Evolutionary conservation across 768 basidiomycete species (phyloP).

Genomic region (Amanita rimosa): DNA sequence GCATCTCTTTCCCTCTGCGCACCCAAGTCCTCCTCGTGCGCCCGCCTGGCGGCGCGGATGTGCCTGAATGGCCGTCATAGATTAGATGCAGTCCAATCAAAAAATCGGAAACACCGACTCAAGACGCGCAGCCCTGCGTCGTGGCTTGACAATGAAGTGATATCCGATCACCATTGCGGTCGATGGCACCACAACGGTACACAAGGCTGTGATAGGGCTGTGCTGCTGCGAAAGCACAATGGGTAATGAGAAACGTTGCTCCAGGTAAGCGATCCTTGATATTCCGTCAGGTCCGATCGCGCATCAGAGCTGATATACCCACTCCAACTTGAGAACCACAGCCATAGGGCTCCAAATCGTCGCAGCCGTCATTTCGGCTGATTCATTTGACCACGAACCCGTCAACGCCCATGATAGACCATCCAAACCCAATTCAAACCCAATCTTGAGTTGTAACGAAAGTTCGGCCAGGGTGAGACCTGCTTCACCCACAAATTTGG

Average conservation of each 20-base stretch:
- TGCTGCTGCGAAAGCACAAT: constrained; percentile 42
- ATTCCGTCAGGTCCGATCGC: constrained; percentile 9
- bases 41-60: constrained; percentile 52
- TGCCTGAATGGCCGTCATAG: constrained; percentile 29
- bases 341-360: constrained; percentile 34
- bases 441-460: constrained; percentile 37
- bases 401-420: constrained; percentile 32
- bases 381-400: constrained; percentile 38
- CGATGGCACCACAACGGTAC: constrained; percentile 44
- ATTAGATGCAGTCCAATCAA: neutral
- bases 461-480: constrained; percentile 44
- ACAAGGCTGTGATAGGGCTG: constrained; percentile 35
- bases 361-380: constrained; percentile 29
- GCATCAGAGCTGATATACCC: constrained; percentile 16
- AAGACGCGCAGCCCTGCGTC: constrained; percentile 38
- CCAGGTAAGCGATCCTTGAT: constrained; percentile 41
- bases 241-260: constrained; percentile 47
- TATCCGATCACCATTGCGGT: constrained; percentile 40
- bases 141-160: constrained; percentile 45
- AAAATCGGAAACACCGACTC: constrained; percentile 27
- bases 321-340: constrained; percentile 48
- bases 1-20: constrained; percentile 53
- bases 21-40: constrained; percentile 54
- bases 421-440: constrained; percentile 34
- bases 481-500: constrained; percentile 39